Base-by-base conservation (phyloP, 2,329 filamentous ascomycete species). In the Fusarium pseudonygamai region DNA sequence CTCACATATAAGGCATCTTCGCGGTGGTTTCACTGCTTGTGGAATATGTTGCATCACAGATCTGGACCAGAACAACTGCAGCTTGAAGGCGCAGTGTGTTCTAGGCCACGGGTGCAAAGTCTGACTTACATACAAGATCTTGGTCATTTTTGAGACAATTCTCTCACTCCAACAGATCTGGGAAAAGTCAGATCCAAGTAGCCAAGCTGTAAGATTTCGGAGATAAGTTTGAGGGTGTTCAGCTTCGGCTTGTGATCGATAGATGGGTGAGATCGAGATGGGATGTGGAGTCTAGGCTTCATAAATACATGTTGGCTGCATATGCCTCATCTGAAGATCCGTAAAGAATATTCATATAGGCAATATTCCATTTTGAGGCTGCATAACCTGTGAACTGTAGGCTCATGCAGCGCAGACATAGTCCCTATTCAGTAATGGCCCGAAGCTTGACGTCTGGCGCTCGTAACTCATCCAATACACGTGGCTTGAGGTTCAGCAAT, bases 1-100 rank as follows among this genome's bases (percentile, higher is more conserved):
- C 45, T 61, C 30, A 32, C 10, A 26, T 34, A n/a, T 37, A 26
- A 37, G 32, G 14, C 46, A 30, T 28, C 3, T 32, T 36, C 22
- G 28, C 26, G 45, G 42, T 32, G 30, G 5, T 24, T 26, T 39
- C 58, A 15, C 55, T 30, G 10, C 36, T 64, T 61, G 15, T 50
- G 45, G 32, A 61, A 50, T 30, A 24, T 43, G 32, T 28, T 64
- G 61, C 43, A 64, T 50, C 37, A 39, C 45, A 34, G 37, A 61
- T 26, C 22, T 39, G 13, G 24, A n/a, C 45, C 16, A 32, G 34
- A 36, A 32, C 7, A 18, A 20, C 9, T 43, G n/a, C 15, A 26
- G 30, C 16, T 9, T 42, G n/a, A 24, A 11, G 16, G 32, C 22
- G 22, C 22, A 26, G 43, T 37, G 24, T 13, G 56, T 46, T 58